Evolutionary conservation across 23 red algal genomes (phyloP).

Genomic region (Cyanidiococcus yangmingshanensis): DNA sequence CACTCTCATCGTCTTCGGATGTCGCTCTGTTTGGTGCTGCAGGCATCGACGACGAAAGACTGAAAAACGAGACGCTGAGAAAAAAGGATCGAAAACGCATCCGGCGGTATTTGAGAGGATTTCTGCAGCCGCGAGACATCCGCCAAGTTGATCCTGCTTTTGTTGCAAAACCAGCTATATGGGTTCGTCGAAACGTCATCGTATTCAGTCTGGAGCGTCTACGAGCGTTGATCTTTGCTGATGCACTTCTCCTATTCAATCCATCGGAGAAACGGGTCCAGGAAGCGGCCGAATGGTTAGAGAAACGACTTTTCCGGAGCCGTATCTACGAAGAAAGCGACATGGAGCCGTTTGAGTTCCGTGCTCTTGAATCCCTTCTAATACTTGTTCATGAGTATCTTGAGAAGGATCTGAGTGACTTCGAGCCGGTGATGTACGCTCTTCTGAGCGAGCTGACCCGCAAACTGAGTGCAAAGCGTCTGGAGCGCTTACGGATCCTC

Average conservation of each 20-base stretch:
- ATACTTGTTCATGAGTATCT: not conserved
- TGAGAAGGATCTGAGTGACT: conserved; percentile 1
- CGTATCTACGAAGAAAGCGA: not conserved
- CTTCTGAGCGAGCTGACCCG: conserved; percentile 4
- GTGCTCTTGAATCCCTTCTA: not conserved
- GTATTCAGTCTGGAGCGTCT: conserved; percentile 57
- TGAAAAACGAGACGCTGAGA: not conserved
- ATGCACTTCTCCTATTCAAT: conserved; percentile 79
- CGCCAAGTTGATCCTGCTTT: conserved; percentile 83
- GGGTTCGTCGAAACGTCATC: conserved; percentile 68
- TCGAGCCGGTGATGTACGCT: not conserved
- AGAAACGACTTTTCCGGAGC: not conserved
- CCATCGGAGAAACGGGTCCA: conserved; percentile 20
- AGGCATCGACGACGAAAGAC: not conserved
- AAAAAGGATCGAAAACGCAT: conserved; percentile 19
- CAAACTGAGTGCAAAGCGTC: conserved; percentile 9
- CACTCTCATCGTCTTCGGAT: not conserved
- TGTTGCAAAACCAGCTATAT: conserved; percentile 59
- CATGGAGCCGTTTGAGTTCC: conserved; percentile 8
- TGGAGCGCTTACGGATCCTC: not conserved
- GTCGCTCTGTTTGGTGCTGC: not conserved
- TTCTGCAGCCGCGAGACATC: conserved; percentile 68
- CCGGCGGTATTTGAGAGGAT: conserved; percentile 22
- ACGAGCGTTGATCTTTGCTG: conserved; percentile 52
- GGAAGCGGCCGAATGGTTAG: not conserved